Evolutionary conservation across 2,329 filamentous ascomycete species (phyloP).

Genomic region (Diaporthe sp.): DNA sequence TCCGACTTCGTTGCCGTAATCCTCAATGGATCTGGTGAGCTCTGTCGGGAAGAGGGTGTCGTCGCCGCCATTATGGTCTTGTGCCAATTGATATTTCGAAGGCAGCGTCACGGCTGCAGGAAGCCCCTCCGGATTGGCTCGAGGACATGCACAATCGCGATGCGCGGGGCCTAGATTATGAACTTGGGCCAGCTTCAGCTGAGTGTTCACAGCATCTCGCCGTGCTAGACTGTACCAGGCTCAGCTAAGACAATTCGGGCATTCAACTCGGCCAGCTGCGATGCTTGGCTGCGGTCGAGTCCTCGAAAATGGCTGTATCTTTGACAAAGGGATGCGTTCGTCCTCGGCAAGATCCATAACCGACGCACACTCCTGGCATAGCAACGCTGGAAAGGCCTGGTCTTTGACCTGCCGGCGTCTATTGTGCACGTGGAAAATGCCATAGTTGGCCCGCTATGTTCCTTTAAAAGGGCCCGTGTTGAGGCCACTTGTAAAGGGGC

Average conservation of each 20-base stretch:
- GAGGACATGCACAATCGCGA: background rate
- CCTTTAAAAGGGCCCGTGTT: background rate
- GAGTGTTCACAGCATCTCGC: background rate
- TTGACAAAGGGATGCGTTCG: conserved; percentile 21
- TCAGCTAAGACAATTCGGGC: conserved; percentile 3
- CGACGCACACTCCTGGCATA: background rate
- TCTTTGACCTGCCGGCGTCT: background rate
- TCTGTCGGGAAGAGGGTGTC: conserved; percentile 13
- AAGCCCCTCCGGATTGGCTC: background rate
- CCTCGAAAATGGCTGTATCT: background rate
- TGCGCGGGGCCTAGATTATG: conserved; percentile 25
- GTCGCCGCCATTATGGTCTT: background rate
- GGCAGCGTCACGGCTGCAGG: background rate
- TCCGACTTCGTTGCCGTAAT: background rate
- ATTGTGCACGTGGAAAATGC: background rate
- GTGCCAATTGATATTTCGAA: background rate
- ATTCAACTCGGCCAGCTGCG: background rate
- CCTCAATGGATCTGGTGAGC: conserved; percentile 1
- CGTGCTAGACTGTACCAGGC: background rate
- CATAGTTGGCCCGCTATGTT: background rate
- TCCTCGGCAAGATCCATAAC: conserved; percentile 5
- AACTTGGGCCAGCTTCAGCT: conserved; percentile 4
- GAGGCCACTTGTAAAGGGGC: background rate
- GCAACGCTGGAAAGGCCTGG: background rate
- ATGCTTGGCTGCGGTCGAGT: background rate